phyloP scores from a whole-genome alignment of 257 asterid genomes.

The Fraxinus cuspidata region DNA sequence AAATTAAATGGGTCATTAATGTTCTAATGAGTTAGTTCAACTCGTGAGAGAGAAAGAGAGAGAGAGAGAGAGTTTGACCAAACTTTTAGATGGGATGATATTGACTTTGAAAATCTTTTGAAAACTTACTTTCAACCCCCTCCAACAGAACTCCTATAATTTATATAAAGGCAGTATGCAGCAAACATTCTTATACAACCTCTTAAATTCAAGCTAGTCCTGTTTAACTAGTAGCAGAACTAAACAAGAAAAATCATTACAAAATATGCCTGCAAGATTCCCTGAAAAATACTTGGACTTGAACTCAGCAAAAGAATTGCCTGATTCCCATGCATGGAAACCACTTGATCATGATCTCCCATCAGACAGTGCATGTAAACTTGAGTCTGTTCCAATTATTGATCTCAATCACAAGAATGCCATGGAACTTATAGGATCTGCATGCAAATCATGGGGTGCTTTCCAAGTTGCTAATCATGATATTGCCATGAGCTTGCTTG shows the following conservation, averaged over 20 bases:
- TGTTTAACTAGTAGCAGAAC: constrained; percentile 36
- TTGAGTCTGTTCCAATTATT: constrained; percentile 58
- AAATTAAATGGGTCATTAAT: no score
- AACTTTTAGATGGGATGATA: no score
- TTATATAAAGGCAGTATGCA: constrained; percentile 44
- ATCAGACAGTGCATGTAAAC: constrained; percentile 4
- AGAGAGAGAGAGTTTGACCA: no score
- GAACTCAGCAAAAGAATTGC: constrained; percentile 62
- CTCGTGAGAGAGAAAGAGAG: no score
- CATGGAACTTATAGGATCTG: constrained; percentile 63
- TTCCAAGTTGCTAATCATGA: constrained; percentile 71
- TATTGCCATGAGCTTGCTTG: constrained; percentile 42
- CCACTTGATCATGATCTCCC: constrained; percentile 22
- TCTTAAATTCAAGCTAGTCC: constrained; percentile 23
- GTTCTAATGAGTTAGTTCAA: no score
- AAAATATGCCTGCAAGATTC: constrained; percentile 53
- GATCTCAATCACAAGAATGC: constrained; percentile 50
- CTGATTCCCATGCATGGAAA: constrained; percentile 92
- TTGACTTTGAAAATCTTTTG: not conserved
- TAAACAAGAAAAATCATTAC: not conserved
- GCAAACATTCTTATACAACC: constrained; percentile 25
- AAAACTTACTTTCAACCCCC: constrained; percentile 16
- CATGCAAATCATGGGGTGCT: constrained; percentile 93
- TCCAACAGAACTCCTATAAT: constrained; percentile 22
- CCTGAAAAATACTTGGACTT: constrained; percentile 58